Base-by-base conservation (phyloP, 108 stramenopile species). In the Phaeodactylum tricornutum region DNA sequence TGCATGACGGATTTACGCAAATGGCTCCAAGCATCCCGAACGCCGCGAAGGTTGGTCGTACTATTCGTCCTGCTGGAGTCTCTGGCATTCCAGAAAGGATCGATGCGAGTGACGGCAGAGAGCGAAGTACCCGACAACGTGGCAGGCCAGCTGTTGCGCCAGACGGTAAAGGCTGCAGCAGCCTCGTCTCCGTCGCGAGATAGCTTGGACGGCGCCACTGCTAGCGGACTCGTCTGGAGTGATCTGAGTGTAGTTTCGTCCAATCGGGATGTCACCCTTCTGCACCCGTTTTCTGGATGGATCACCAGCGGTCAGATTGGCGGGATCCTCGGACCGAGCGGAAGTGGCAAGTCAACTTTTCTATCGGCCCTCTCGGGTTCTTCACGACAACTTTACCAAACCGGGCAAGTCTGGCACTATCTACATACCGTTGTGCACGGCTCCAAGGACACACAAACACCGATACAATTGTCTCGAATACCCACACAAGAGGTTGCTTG, bases 341-440 rank as follows among this genome's bases (percentile, higher is more conserved):
- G 81, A 2, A 75, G 80, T 26, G 81, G 86, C 2, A 87, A 87
- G 49, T 55, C 57, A 3, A 79, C 73, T 22, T 68, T 74, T 12
- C 53, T 76, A 1, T 32, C 55, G 44, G 67, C 72, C 19, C 35
- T 77, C 16, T 61, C 59, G 0, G 65, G 71, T n/a, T 53, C 62
- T 0, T 69, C 53, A 7, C 53, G 4, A 23, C 21, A 22, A 7
- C 41, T 16, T 42, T 16, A 30, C 23, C 24, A 8, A 5, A 28
- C 16, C 21, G 6, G 19, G 15, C 52, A 53, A 16, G 31, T 20
- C 6, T 14, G 25, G 9, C 22, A 34, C 49, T 31, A 16, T 28
- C 12, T 4, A 12, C 8, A 5, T 38, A 14, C 45, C 21, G 38
- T 31, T 4, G 32, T 38, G 22, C 12, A 11, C 38, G 25, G 17